A percentile compares a stretch with the other conserved stretches of the same genome.
Conservation (phyloP, 768 basidiomycete genomes). For the Lactarius akahatsu region DNA sequence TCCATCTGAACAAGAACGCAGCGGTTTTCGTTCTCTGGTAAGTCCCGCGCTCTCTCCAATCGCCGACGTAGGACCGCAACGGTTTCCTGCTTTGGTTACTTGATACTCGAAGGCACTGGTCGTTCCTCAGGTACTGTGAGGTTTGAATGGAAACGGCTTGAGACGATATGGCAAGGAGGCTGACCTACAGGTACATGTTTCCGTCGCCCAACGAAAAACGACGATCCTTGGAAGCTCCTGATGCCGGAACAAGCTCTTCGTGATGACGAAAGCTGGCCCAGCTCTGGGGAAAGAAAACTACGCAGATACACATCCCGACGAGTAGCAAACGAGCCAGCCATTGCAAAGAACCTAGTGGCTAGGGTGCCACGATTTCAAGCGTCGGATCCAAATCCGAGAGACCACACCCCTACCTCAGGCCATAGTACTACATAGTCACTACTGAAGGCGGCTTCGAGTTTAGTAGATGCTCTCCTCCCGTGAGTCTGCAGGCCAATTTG, state of each 20-base stretch:
- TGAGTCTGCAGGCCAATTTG: too few relatives aligned
- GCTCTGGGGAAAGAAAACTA: not conserved
- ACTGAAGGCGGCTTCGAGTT: not conserved
- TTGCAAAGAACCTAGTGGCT: not conserved
- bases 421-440: too few relatives aligned
- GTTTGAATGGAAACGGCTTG: not conserved
- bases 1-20: not conserved
- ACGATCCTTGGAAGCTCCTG: not conserved
- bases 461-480: not conserved
- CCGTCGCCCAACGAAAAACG: not conserved
- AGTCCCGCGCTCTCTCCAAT: not conserved
- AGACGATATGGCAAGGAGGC: not conserved
- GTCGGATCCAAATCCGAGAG: not conserved
- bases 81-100: not conserved
- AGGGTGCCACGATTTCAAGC: not conserved
- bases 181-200: not conserved
- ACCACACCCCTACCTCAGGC: not conserved
- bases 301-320: not conserved
- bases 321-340: not conserved
- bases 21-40: not conserved
- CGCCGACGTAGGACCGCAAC: not conserved
- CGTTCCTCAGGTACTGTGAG: not conserved
- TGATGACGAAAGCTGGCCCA: not conserved
- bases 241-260: not conserved
- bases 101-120: not conserved